A percentile compares a stretch with the other conserved stretches of the same genome.
Evolutionary conservation across 768 basidiomycete genomes (phyloP).

Genomic region (Podaxis rugospora): DNA sequence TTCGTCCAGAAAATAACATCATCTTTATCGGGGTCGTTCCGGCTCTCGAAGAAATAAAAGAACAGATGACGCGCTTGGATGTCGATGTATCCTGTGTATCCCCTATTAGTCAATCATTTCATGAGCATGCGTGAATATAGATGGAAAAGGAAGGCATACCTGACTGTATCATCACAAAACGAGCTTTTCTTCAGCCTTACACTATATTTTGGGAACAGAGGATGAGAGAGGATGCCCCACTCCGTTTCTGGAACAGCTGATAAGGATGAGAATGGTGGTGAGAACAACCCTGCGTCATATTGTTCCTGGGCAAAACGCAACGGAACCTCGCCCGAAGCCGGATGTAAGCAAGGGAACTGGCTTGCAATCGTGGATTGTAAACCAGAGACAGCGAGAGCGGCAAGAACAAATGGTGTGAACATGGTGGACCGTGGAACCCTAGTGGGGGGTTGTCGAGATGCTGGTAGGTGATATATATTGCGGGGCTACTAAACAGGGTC

Average conservation of each 20-base stretch:
- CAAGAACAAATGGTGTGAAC: not conserved
- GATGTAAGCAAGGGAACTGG: not conserved
- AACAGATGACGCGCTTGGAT: constrained; percentile 59
- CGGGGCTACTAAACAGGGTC: not conserved
- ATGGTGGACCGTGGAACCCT: not conserved
- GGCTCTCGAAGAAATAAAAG: constrained; percentile 78
- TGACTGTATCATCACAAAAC: constrained; percentile 59
- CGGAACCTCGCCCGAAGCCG: not conserved
- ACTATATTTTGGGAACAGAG: constrained; percentile 45
- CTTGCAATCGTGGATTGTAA: not conserved
- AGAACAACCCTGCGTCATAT: constrained; percentile 12
- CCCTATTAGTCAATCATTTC: not conserved
- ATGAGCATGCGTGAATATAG: not conserved
- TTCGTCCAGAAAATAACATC: constrained; percentile 62
- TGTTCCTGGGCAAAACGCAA: not conserved
- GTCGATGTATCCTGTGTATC: constrained; percentile 59
- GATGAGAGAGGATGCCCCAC: constrained; percentile 32
- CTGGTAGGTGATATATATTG: not conserved
- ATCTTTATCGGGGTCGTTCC: constrained; percentile 55
- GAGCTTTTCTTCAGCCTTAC: constrained; percentile 53
- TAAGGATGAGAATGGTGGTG: constrained; percentile 9
- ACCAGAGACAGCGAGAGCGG: not conserved
- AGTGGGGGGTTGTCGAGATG: not conserved
- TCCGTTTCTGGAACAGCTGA: constrained; percentile 7
- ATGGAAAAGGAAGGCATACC: constrained; percentile 23